Conservation (phyloP, 2,329 filamentous ascomycete species). For the Pochonia chlamydosporia region DNA sequence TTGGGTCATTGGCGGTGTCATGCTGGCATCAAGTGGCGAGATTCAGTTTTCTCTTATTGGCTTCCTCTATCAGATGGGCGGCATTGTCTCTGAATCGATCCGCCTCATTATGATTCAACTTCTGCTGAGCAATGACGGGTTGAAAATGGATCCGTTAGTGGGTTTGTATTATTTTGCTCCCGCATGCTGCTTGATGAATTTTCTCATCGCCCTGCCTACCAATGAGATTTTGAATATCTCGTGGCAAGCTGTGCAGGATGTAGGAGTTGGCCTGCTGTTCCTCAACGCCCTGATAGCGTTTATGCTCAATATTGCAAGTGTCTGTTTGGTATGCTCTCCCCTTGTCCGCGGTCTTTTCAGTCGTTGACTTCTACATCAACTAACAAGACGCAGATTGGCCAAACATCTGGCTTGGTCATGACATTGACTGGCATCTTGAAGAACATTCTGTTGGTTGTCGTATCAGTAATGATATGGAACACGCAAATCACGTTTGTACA, state of each 20-base stretch:
- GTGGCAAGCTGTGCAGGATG: conserved; percentile 56
- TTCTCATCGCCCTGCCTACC: conserved; percentile 56
- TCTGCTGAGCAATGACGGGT: conserved; percentile 66
- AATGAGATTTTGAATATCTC: conserved; percentile 62
- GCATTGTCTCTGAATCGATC: conserved; percentile 74
- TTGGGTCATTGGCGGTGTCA: conserved; percentile 47
- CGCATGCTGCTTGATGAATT: conserved; percentile 76
- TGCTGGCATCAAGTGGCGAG: conserved; percentile 53
- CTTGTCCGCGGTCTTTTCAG: background rate
- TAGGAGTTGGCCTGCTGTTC: conserved; percentile 61
- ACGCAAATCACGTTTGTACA: conserved; percentile 68
- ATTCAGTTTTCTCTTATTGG: conserved; percentile 62
- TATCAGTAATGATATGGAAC: conserved; percentile 72
- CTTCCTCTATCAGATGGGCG: conserved; percentile 65
- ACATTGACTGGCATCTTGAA: conserved; percentile 83
- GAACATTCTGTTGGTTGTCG: conserved; percentile 74
- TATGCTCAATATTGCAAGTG: conserved; percentile 73
- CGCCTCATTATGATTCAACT: conserved; percentile 82
- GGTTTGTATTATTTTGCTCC: conserved; percentile 88
- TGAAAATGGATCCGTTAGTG: conserved; percentile 85
- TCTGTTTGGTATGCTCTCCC: conserved; percentile 62
- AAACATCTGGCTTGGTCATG: conserved; percentile 80
- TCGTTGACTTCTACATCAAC: conserved; percentile 8
- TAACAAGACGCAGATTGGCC: conserved; percentile 63
- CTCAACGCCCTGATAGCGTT: conserved; percentile 74